These are phyloP conservation scores for Neurospora intermedia DNA, from an alignment of 495 filamentous ascomycete genomes.

Conservation along the genomic window DNA sequence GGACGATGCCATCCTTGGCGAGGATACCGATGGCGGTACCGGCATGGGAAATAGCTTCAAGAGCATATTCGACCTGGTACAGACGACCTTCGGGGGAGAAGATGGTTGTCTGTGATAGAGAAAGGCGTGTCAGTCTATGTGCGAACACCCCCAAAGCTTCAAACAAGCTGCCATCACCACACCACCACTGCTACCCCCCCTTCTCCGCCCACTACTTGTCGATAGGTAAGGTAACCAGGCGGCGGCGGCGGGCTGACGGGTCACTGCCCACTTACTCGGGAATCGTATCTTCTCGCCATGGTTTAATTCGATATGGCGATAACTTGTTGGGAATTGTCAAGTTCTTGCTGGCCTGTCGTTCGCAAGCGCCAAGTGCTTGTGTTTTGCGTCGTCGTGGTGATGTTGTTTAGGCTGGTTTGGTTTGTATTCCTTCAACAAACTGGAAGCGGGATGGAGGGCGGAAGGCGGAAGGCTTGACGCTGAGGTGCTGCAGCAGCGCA, in stretches of 20 bases:
- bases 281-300: slow-evolving; percentile 99
- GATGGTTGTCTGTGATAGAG: slow-evolving; percentile 87
- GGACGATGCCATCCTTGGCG: slow-evolving; percentile 94
- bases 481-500: slow-evolving; percentile 3
- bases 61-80: slow-evolving; percentile 98
- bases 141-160: slow-evolving; percentile 2
- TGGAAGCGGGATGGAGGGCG: neutral
- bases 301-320: slow-evolving; percentile 1
- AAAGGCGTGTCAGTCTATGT: slow-evolving; percentile 29
- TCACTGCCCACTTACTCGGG: slow-evolving; percentile 54
- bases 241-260: neutral
- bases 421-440: neutral
- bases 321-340: neutral
- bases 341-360: neutral
- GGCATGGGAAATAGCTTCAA: slow-evolving; percentile 97
- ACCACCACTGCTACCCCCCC: neutral
- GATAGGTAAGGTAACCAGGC: neutral
- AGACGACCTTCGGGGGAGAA: slow-evolving; percentile 98
- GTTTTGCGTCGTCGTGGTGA: neutral
- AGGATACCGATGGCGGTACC: slow-evolving; percentile 94
- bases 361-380: slow-evolving; percentile 1
- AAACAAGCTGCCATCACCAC: neutral
- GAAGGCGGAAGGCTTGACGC: slow-evolving; percentile 4
- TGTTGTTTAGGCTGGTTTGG: neutral
- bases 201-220: slow-evolving; percentile 1